These are phyloP conservation scores for Helenozyma rhizophorensis DNA, from an alignment of 805 yeast species.

Conservation along the genomic window DNA sequence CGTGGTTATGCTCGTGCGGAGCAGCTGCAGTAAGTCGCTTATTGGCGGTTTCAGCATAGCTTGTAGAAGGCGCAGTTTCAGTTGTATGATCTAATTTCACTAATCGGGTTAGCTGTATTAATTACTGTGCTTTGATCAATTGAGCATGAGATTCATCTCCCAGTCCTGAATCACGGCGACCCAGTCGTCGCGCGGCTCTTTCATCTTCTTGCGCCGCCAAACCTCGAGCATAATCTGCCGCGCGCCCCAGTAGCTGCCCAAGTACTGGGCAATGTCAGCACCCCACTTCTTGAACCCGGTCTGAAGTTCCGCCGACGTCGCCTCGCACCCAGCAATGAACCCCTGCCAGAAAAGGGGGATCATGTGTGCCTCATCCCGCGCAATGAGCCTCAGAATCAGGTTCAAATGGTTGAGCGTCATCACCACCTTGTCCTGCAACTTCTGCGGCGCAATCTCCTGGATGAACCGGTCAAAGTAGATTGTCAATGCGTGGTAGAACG, in stretches of 20 bases:
- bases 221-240: constrained; percentile 82
- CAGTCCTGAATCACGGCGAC: constrained; percentile 73
- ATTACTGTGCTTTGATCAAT: no score
- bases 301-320: constrained; percentile 54
- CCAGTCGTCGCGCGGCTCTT: constrained; percentile 66
- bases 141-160: constrained; percentile 80
- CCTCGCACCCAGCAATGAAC: constrained; percentile 81
- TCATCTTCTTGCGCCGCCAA: constrained; percentile 67
- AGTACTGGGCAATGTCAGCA: constrained; percentile 48
- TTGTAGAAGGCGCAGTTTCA: no score
- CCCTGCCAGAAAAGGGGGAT: constrained; percentile 88
- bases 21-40: no score
- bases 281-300: constrained; percentile 71
- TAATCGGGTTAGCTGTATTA: no score
- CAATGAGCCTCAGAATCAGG: constrained; percentile 54
- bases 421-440: constrained; percentile 59
- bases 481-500: constrained; percentile 68
- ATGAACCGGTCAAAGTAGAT: constrained; percentile 70
- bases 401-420: constrained; percentile 61
- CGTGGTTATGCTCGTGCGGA: no score
- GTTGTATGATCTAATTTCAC: no score
- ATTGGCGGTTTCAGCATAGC: no score
- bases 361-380: constrained; percentile 51
- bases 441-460: constrained; percentile 48
- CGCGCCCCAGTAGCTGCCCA: constrained; percentile 83